Evolutionary conservation across 495 filamentous ascomycete species (phyloP).

Genomic region (Achaetomiella virescens): DNA sequence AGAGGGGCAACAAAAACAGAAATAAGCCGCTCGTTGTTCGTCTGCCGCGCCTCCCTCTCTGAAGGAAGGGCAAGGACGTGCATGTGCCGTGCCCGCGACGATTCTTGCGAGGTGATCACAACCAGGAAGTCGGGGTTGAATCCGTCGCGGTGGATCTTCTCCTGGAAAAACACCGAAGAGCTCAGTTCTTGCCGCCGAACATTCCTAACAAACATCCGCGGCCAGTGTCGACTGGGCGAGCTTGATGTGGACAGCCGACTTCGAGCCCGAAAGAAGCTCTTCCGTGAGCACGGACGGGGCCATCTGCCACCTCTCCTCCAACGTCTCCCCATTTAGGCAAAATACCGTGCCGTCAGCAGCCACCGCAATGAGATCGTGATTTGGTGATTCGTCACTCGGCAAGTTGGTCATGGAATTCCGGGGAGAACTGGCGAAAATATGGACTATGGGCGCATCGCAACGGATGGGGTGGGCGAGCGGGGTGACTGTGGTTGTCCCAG

Average conservation of each 20-base stretch:
- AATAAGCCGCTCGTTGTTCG: slow-evolving; percentile 19
- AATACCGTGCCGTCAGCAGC: slow-evolving; percentile 34
- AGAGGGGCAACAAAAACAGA: slow-evolving; percentile 26
- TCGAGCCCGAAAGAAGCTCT: slow-evolving; percentile 27
- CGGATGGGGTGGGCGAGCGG: slow-evolving; percentile 17
- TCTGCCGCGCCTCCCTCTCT: slow-evolving; percentile 22
- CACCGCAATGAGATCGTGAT: slow-evolving; percentile 34
- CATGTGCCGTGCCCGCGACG: slow-evolving; percentile 29
- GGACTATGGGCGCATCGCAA: slow-evolving; percentile 23
- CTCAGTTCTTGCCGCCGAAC: slow-evolving; percentile 35
- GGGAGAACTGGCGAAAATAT: slow-evolving; percentile 25
- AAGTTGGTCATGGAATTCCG: slow-evolving; percentile 8
- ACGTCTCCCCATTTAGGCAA: slow-evolving; percentile 36
- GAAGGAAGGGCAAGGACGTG: slow-evolving; percentile 41
- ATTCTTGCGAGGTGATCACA: slow-evolving; percentile 33
- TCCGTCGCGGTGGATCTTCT: slow-evolving; percentile 30
- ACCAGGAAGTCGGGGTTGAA: slow-evolving; percentile 45
- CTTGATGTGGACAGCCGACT: slow-evolving; percentile 30
- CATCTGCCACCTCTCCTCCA: slow-evolving; percentile 36
- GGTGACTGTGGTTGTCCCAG: slow-evolving; percentile 46
- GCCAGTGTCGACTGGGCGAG: slow-evolving; percentile 32
- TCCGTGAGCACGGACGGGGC: slow-evolving; percentile 31
- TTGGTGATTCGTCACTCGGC: slow-evolving; percentile 4
- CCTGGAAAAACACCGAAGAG: slow-evolving; percentile 34
- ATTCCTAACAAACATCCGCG: slow-evolving; percentile 39